Evolutionary conservation across 2,329 filamentous ascomycete genomes (phyloP).

Genomic region (Aspergillus fumigatus): DNA sequence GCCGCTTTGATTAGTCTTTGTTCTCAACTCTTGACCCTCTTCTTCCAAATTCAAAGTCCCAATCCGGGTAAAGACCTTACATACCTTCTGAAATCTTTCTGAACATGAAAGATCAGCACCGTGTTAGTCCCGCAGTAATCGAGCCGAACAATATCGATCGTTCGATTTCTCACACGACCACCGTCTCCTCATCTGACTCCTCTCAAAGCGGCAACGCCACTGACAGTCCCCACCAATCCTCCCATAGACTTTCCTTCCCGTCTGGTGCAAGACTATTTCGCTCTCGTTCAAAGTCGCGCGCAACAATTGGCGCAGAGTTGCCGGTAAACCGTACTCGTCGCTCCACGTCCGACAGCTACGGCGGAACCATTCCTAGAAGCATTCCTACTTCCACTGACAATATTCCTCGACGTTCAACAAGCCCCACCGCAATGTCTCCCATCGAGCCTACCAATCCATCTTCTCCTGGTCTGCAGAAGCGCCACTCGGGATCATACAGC

Average conservation of each 20-base stretch:
- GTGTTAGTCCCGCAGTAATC: background rate
- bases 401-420: conserved; percentile 11
- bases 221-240: conserved; percentile 3
- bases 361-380: background rate
- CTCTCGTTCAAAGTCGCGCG: conserved; percentile 18
- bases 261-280: conserved; percentile 13
- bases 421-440: conserved; percentile 18
- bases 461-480: conserved; percentile 12
- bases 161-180: conserved; percentile 17
- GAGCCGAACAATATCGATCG: conserved; percentile 1
- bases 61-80: background rate
- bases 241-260: conserved; percentile 1
- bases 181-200: conserved; percentile 13
- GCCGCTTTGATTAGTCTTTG: background rate
- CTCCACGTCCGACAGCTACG: background rate
- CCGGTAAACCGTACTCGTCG: conserved; percentile 6
- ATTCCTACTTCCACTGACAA: conserved; percentile 12
- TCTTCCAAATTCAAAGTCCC: conserved; percentile 2
- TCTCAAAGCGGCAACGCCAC: conserved; percentile 1
- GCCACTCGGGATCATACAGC: conserved; percentile 9
- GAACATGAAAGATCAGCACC: conserved; percentile 5
- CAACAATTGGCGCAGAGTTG: conserved; percentile 12
- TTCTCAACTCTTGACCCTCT: background rate
- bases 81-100: background rate
- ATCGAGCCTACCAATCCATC: conserved; percentile 13